These are phyloP conservation scores for Bipolaris zeicola DNA, from an alignment of 2,329 filamentous ascomycete species.

Conservation along the genomic window DNA sequence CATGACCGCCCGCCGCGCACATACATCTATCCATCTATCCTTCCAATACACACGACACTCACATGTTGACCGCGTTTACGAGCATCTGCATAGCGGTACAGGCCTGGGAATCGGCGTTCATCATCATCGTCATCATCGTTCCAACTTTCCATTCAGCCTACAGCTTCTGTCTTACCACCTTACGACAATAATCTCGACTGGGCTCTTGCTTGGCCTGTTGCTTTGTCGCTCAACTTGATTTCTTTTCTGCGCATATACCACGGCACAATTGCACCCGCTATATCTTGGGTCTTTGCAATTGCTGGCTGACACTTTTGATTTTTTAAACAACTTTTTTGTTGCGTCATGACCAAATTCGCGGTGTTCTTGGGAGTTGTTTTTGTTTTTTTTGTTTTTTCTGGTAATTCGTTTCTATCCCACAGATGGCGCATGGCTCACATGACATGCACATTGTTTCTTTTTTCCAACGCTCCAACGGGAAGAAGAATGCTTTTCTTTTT, in stretches of 20 bases:
- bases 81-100: conserved; percentile 47
- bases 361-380: neutral
- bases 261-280: conserved; percentile 7
- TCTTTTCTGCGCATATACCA: conserved; percentile 12
- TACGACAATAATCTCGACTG: conserved; percentile 11
- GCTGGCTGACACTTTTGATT: neutral
- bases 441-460: neutral
- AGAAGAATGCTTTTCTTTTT: neutral
- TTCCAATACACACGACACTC: conserved; percentile 21
- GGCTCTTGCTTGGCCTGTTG: conserved; percentile 2
- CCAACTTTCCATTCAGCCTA: conserved; percentile 28
- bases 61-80: conserved; percentile 35
- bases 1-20: neutral
- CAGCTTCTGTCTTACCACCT: conserved; percentile 32
- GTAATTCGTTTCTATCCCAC: neutral
- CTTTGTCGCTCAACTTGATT: conserved; percentile 11
- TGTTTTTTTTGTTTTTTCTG: neutral
- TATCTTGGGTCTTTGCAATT: neutral
- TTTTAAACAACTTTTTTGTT: neutral
- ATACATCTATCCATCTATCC: conserved; percentile 4
- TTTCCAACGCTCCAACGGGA: neutral
- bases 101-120: conserved; percentile 38
- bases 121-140: conserved; percentile 10
- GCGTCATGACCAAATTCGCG: neutral
- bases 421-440: conserved; percentile 1